phyloP scores from a whole-genome alignment of 148 eudicot genomes.

The Vaccinium darrowii region DNA sequence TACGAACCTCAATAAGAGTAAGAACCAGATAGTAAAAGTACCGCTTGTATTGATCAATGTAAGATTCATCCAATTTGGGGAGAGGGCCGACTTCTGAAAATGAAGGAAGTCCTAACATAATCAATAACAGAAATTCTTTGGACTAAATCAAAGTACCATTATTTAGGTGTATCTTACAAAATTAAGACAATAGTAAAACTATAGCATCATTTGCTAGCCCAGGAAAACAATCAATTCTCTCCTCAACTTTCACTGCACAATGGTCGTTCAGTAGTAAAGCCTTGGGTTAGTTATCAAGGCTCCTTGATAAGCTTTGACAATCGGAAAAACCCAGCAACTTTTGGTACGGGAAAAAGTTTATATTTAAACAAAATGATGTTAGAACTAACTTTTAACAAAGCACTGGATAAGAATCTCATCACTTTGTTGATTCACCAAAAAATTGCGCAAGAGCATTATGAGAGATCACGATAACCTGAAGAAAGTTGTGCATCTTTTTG shows the following conservation, averaged over 20 bases:
- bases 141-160: neutral
- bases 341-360: neutral
- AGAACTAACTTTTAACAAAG: neutral
- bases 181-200: neutral
- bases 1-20: neutral
- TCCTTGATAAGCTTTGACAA: neutral
- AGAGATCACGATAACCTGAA: slow-evolving; percentile 38
- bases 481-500: slow-evolving; percentile 59
- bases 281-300: neutral
- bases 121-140: slow-evolving; percentile 3
- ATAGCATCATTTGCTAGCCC: neutral
- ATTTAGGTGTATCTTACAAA: neutral
- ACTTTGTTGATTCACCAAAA: neutral
- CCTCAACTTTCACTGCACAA: too few relatives aligned
- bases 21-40: slow-evolving; percentile 37
- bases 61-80: slow-evolving; percentile 58
- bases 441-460: neutral
- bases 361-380: neutral
- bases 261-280: neutral
- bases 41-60: slow-evolving; percentile 78
- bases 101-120: neutral
- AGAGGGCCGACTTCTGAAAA: slow-evolving; percentile 39
- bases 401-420: neutral
- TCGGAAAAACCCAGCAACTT: neutral
- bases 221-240: neutral